A percentile compares a stretch with the other conserved stretches of the same genome.
Conservation (phyloP, 179 eudicot genomes). For the Pouteria campechiana region DNA sequence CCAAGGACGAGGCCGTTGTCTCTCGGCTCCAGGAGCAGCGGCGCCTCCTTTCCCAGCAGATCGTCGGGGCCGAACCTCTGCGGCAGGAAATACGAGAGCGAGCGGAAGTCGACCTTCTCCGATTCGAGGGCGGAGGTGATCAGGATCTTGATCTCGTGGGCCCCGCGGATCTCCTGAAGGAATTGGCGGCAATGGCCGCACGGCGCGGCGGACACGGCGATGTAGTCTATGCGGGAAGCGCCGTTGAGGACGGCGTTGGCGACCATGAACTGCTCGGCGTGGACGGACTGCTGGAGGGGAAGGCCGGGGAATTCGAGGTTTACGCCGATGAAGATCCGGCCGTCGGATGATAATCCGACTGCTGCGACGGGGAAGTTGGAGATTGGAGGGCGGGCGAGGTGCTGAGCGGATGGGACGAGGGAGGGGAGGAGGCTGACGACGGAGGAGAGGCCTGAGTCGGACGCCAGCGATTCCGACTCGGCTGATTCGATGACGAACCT, state of each 20-base stretch:
- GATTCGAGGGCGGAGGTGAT: conserved; percentile 5
- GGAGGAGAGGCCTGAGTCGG: conserved; percentile 20
- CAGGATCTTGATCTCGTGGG: conserved; percentile 40
- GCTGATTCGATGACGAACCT: conserved; percentile 42
- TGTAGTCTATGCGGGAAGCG: conserved; percentile 19
- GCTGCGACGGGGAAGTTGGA: conserved; percentile 64
- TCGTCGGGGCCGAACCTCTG: conserved; percentile 68
- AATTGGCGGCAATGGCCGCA: conserved; percentile 99
- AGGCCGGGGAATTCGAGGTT: conserved; percentile 66
- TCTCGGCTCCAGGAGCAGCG: conserved; percentile 48
- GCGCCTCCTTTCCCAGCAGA: conserved; percentile 41
- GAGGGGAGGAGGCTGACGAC: conserved; percentile 47
- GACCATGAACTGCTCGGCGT: conserved; percentile 80
- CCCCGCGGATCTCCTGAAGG: conserved; percentile 57
- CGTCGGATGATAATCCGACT: conserved; percentile 54
- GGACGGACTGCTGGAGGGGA: conserved; percentile 86
- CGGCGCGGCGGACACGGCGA: conserved; percentile 79
- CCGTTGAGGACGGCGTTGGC: conserved; percentile 41
- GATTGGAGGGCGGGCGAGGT: conserved; percentile 53
- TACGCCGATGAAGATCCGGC: conserved; percentile 69
- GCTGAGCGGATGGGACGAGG: conserved; percentile 37
- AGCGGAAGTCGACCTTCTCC: conserved; percentile 13
- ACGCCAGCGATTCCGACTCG: conserved; percentile 50
- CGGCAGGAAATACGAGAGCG: conserved; percentile 36
- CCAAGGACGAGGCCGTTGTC: conserved; percentile 34